A percentile compares a stretch with the other conserved stretches of the same genome.
Evolutionary conservation across 805 yeast genomes (phyloP).

Genomic region (Vanderwaltozyma tropicalis): DNA sequence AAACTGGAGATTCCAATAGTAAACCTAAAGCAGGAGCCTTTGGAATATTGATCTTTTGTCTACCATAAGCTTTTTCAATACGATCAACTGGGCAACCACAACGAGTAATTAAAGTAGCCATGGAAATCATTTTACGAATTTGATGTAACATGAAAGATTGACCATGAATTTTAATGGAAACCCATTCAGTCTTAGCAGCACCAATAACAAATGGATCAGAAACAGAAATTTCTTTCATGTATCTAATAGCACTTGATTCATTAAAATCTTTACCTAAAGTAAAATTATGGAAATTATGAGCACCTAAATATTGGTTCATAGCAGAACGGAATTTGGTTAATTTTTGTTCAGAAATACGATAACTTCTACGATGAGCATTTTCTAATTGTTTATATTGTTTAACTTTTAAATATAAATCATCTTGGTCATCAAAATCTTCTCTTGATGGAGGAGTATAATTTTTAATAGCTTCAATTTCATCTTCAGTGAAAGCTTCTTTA

Average conservation of each 20-base stretch:
- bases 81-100: slow-evolving; percentile 75
- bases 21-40: slow-evolving; percentile 96
- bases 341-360: slow-evolving; percentile 53
- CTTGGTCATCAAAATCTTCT: slow-evolving; percentile 32
- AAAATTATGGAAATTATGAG: slow-evolving; percentile 87
- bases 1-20: slow-evolving; percentile 83
- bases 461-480: slow-evolving; percentile 19
- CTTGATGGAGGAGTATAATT: slow-evolving; percentile 29
- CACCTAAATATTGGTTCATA: slow-evolving; percentile 66
- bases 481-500: slow-evolving; percentile 23
- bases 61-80: slow-evolving; percentile 66
- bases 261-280: slow-evolving; percentile 72
- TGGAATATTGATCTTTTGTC: slow-evolving; percentile 75
- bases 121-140: slow-evolving; percentile 94
- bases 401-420: slow-evolving; percentile 30
- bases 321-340: slow-evolving; percentile 55
- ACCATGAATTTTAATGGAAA: slow-evolving; percentile 91
- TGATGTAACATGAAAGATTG: slow-evolving; percentile 98
- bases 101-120: slow-evolving; percentile 80
- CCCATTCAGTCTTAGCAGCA: slow-evolving; percentile 90
- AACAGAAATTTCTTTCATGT: slow-evolving; percentile 68
- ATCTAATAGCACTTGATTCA: slow-evolving; percentile 78
- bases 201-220: slow-evolving; percentile 86
- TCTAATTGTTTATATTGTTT: slow-evolving; percentile 53
- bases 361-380: slow-evolving; percentile 54